Evolutionary conservation across 805 yeast species (phyloP).

Genomic region (Sugiyamaella smithiae): DNA sequence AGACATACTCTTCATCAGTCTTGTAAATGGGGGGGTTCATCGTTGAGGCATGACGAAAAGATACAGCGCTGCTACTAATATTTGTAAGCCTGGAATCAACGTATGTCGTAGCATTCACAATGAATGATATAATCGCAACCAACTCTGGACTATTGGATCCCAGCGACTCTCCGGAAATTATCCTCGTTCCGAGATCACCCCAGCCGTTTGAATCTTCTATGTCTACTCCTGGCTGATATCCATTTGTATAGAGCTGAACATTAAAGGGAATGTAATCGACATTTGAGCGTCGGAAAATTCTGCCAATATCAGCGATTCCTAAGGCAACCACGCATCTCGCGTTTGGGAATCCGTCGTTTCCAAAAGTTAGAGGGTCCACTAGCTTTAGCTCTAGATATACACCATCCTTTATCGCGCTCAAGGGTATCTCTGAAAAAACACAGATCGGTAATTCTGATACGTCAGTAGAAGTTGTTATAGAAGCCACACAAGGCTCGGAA

Average conservation of each 20-base stretch:
- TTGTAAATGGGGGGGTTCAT: not conserved
- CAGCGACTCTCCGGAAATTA: slow-evolving; percentile 58
- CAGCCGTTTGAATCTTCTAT: slow-evolving; percentile 64
- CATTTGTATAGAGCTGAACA: slow-evolving; percentile 70
- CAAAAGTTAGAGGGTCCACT: no score
- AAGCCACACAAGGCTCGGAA: slow-evolving; percentile 77
- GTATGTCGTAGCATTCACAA: not conserved
- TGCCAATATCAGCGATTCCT: slow-evolving; percentile 81
- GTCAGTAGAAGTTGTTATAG: slow-evolving; percentile 56
- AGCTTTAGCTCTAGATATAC: slow-evolving; percentile 74
- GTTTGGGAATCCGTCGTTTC: no score
- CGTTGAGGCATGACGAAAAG: slow-evolving; percentile 31
- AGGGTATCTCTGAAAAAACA: slow-evolving; percentile 71
- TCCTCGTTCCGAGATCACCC: slow-evolving; percentile 82
- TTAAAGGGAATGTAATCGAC: slow-evolving; percentile 61
- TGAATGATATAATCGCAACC: not conserved
- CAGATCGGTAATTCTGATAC: slow-evolving; percentile 76
- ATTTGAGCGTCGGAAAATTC: slow-evolving; percentile 66
- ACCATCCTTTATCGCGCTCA: slow-evolving; percentile 54
- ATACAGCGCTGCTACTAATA: not conserved
- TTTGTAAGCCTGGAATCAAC: not conserved
- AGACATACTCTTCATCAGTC: slow-evolving; percentile 23
- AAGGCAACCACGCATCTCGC: no score
- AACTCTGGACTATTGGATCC: not conserved
- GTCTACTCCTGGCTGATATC: slow-evolving; percentile 45